A percentile compares a stretch with the other conserved stretches of the same genome.
Conservation (phyloP, 192 early-diverging fungal species). For the Entophlyctis luteolus region DNA sequence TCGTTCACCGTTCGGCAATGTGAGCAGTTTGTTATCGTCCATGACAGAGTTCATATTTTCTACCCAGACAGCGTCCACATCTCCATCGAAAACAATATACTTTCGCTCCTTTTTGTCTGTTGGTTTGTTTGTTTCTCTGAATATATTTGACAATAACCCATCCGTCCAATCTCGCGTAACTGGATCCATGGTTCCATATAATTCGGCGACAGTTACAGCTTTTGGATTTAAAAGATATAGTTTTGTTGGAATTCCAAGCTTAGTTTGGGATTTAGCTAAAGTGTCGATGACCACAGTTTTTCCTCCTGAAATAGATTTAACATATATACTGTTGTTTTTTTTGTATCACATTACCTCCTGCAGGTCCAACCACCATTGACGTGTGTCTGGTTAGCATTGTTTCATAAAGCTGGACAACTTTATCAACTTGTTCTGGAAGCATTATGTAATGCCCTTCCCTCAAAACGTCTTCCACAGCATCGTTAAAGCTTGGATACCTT, state of each 20-base stretch:
- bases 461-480: slow-evolving; percentile 58
- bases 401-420: slow-evolving; percentile 61
- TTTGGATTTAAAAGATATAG: slow-evolving; percentile 60
- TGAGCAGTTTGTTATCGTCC: slow-evolving; percentile 61
- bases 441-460: slow-evolving; percentile 51
- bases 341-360: slow-evolving; percentile 33
- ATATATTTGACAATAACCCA: slow-evolving; percentile 58
- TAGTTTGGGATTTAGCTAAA: slow-evolving; percentile 56
- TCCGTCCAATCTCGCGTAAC: slow-evolving; percentile 62
- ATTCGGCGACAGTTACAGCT: slow-evolving; percentile 56
- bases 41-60: slow-evolving; percentile 68
- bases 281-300: slow-evolving; percentile 61
- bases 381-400: slow-evolving; percentile 62
- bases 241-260: slow-evolving; percentile 55
- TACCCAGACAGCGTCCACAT: slow-evolving; percentile 61
- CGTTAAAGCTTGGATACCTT: slow-evolving; percentile 61
- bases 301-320: slow-evolving; percentile 30
- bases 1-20: slow-evolving; percentile 58
- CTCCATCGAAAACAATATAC: slow-evolving; percentile 63
- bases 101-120: slow-evolving; percentile 60
- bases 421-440: slow-evolving; percentile 60
- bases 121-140: slow-evolving; percentile 57
- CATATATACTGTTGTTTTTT: background rate
- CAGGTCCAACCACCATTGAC: slow-evolving; percentile 57
- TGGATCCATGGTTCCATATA: slow-evolving; percentile 57